Evolutionary conservation across 306 rosid genomes (phyloP), one percentile per base, ranked within the genome.

Genomic region (Rosa lucieae): DNA sequence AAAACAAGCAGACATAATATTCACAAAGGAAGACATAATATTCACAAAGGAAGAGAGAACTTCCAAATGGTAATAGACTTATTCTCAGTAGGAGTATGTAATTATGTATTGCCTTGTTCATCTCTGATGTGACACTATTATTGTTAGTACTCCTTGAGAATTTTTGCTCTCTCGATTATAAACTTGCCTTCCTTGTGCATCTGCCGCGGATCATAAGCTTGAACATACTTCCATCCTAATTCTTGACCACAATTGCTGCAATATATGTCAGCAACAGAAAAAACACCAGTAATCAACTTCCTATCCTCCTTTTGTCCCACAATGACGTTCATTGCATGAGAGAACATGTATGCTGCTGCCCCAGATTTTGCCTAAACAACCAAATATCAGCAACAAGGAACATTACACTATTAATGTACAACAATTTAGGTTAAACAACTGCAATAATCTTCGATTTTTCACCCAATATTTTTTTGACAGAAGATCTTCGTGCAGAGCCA

Each of bases 181-280:
- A 84, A 86, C 66, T 15, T 84, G 2, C 92, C 92, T 80, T 86
- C 85, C 73, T 80, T 86, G 67, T 3, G 74, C 78, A 42, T 83
- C 5, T 88, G 76, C 8, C 10, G 10, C 12, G 13, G 23, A 8
- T 86, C 86, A 37, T 81, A 82, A 49, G 86, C 87, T 70, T 67
- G 68, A 3, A 88, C 9, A 53, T 84, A 88, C 77, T 86, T 88
- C 89, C 88, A 86, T 29, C 91, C 89, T 40, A 85, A 51, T n/a
- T 69, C 79, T 74, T 81, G 81, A 0, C 88, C 86, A 55, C 89
- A 88, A 2, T 77, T 52, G 77, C 69, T 66, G 74, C 91, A 86
- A 20, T 42, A 62, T 8, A 88, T 86, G 52, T 81, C 85, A 23
- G 89, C 89, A 51, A 80, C 56, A 18, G 84, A 74, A 77, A 52